Conservation (phyloP, 2,329 filamentous ascomycete genomes). For the Colletotrichum sp. region DNA sequence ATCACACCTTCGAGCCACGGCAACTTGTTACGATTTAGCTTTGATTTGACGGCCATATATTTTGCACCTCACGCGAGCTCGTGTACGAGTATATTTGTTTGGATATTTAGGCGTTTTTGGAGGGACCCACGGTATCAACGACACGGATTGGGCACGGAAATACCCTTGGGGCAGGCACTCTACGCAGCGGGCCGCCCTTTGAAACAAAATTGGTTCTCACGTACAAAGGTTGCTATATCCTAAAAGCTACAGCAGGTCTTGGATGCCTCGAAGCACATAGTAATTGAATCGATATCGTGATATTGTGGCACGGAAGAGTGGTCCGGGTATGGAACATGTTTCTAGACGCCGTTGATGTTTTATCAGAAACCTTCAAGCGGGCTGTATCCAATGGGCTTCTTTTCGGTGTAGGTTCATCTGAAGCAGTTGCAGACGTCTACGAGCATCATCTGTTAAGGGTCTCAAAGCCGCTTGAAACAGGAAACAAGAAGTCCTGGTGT, state of each 20-base stretch:
- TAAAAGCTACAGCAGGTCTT: background rate
- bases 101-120: background rate
- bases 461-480: background rate
- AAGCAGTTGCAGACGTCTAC: background rate
- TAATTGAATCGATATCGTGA: background rate
- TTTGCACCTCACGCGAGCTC: background rate
- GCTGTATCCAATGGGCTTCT: background rate
- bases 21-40: background rate
- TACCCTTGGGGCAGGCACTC: conserved; percentile 8
- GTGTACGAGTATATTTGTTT: background rate
- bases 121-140: background rate
- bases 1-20: background rate
- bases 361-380: background rate
- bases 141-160: conserved; percentile 13
- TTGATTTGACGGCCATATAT: background rate
- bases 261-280: background rate
- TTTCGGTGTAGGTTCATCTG: background rate
- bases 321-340: background rate
- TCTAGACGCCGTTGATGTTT: background rate
- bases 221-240: background rate
- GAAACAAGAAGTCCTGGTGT: background rate
- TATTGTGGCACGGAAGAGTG: background rate
- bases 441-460: background rate
- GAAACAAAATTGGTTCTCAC: conserved; percentile 3
- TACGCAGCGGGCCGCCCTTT: background rate